Evolutionary conservation across 129 eudicot species (phyloP).

Genomic region (Smallanthus sonchifolius): DNA sequence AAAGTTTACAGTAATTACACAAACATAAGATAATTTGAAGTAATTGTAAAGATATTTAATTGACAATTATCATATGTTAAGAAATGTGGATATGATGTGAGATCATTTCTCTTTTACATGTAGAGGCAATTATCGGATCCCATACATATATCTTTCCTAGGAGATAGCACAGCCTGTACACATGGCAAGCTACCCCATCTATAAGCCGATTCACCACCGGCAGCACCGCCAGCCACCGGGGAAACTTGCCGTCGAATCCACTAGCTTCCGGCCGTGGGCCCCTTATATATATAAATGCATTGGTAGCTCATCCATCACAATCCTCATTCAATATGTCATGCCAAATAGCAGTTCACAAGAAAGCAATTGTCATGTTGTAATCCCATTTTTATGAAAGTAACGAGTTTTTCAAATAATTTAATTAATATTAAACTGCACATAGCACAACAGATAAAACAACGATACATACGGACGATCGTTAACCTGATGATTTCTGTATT

Average conservation of each 20-base stretch:
- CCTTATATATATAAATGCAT: background rate
- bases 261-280: background rate
- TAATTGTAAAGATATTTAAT: background rate
- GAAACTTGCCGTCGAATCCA: background rate
- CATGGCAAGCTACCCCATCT: constrained; percentile 12
- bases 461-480: background rate
- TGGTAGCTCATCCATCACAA: constrained; percentile 23
- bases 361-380: background rate
- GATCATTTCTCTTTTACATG: background rate
- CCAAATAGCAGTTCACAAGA: background rate
- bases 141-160: background rate
- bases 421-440: background rate
- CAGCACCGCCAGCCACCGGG: background rate
- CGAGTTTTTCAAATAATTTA: background rate
- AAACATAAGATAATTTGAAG: background rate
- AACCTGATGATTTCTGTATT: background rate
- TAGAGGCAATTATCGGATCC: background rate
- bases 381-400: background rate
- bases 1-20: too few relatives aligned
- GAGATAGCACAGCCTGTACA: constrained; percentile 21
- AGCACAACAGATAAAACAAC: background rate
- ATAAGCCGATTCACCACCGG: background rate
- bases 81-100: background rate
- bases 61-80: background rate
- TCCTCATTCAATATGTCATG: constrained; percentile 20